Evolutionary conservation across 176 grass and related monocot genomes (phyloP).

Genomic region (Oropetium thomaeum): DNA sequence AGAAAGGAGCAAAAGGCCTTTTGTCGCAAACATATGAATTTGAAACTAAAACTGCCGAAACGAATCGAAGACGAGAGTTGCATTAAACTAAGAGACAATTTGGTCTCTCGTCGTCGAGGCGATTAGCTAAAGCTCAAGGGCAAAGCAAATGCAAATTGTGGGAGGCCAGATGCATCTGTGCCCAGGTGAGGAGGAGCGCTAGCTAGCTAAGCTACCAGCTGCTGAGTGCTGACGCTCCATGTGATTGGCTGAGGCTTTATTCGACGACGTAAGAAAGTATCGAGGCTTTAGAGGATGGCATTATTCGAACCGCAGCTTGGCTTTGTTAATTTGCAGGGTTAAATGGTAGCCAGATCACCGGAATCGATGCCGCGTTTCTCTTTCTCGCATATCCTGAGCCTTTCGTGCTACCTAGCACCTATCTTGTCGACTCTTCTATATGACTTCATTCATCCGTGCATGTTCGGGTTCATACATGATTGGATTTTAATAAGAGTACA

Average conservation of each 20-base stretch:
- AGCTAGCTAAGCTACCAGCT: conserved; percentile 9
- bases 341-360: conserved; percentile 37
- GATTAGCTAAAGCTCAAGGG: conserved; percentile 21
- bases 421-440: not conserved
- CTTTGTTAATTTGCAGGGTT: conserved; percentile 6
- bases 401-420: not conserved
- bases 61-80: not conserved
- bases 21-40: conserved; percentile 16
- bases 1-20: not conserved
- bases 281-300: conserved; percentile 25
- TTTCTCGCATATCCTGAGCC: not conserved
- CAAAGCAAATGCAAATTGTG: conserved; percentile 23
- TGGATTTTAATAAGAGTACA: no score
- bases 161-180: not conserved
- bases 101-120: not conserved
- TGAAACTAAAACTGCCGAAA: conserved; percentile 14
- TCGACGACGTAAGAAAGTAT: conserved; percentile 48
- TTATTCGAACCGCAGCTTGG: conserved; percentile 30
- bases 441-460: not conserved
- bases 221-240: not conserved
- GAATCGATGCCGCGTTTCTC: conserved; percentile 37
- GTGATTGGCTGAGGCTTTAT: conserved; percentile 45
- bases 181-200: not conserved
- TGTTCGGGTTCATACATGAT: not conserved
- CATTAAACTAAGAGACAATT: conserved; percentile 29